Evolutionary conservation across 2,329 filamentous ascomycete species (phyloP).

Genomic region (Lecanicillium sp.): DNA sequence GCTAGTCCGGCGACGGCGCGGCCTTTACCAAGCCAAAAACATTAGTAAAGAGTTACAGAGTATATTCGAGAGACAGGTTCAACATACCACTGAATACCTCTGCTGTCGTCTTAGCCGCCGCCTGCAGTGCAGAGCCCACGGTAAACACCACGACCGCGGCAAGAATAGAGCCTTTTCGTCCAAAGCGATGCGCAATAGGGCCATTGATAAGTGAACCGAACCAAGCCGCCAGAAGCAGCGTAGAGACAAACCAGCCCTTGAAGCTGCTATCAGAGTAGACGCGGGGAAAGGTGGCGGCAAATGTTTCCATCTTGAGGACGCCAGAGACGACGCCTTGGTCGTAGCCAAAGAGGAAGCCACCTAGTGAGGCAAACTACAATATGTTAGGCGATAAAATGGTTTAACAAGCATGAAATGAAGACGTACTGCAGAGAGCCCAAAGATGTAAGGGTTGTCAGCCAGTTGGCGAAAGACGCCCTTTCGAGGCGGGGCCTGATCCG

Average conservation of each 20-base stretch:
- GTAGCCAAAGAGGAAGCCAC: slow-evolving; percentile 38
- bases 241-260: slow-evolving; percentile 46
- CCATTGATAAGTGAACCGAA: slow-evolving; percentile 37
- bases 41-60: not conserved
- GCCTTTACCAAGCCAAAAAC: slow-evolving; percentile 22
- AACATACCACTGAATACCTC: slow-evolving; percentile 29
- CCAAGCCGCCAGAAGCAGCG: slow-evolving; percentile 38
- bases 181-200: slow-evolving; percentile 26
- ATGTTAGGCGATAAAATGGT: not conserved
- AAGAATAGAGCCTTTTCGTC: slow-evolving; percentile 26
- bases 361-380: slow-evolving; percentile 23
- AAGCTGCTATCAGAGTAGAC: slow-evolving; percentile 34
- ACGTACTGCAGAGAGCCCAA: slow-evolving; percentile 32
- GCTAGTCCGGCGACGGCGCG: slow-evolving; percentile 35
- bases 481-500: too few relatives aligned
- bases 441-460: slow-evolving; percentile 32
- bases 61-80: not conserved
- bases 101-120: slow-evolving; percentile 28
- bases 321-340: slow-evolving; percentile 40
- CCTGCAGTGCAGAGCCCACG: slow-evolving; percentile 35
- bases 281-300: slow-evolving; percentile 20
- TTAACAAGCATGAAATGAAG: not conserved
- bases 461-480: slow-evolving; percentile 17
- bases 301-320: slow-evolving; percentile 37
- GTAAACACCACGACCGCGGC: slow-evolving; percentile 26